Conservation (phyloP, 805 yeast species). For the Yamadazyma insecticola region DNA sequence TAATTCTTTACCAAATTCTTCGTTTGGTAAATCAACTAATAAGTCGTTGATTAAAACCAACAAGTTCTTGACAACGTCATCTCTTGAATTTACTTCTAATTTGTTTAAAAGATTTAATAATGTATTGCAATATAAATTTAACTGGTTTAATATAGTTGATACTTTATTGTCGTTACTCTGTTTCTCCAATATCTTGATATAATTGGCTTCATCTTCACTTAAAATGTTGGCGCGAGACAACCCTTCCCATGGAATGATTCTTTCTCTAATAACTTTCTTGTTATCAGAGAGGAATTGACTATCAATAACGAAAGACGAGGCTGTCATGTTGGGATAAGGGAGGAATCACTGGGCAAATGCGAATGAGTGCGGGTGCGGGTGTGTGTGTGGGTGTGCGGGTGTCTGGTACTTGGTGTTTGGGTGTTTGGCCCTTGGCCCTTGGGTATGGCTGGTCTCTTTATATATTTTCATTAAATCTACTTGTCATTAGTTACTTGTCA, state of each 20-base stretch:
- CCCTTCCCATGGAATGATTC: constrained; percentile 91
- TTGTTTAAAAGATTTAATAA: constrained; percentile 51
- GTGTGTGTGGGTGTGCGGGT: too few species aligned
- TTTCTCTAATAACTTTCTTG: constrained; percentile 63
- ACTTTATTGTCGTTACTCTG: constrained; percentile 40
- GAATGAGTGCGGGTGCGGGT: too few species aligned
- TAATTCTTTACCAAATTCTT: constrained; percentile 36
- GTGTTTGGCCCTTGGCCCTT: too few species aligned
- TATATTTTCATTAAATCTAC: too few species aligned
- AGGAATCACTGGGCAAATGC: too few species aligned
- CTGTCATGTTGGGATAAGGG: too few species aligned
- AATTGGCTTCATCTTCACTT: constrained; percentile 61
- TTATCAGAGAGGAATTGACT: constrained; percentile 64
- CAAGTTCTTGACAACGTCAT: constrained; percentile 62
- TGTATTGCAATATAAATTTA: constrained; percentile 51
- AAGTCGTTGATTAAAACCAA: constrained; percentile 61
- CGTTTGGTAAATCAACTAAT: constrained; percentile 34
- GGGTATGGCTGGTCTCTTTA: too few species aligned
- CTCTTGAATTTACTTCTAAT: constrained; percentile 40
- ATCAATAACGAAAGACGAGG: too few species aligned
- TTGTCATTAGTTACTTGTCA: too few species aligned
- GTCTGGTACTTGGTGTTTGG: too few species aligned
- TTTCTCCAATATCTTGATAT: constrained; percentile 50
- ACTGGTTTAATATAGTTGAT: constrained; percentile 37
- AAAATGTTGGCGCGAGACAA: constrained; percentile 70